phyloP scores from a whole-genome alignment of 495 filamentous ascomycete genomes.

The Margaritispora aquatica region DNA sequence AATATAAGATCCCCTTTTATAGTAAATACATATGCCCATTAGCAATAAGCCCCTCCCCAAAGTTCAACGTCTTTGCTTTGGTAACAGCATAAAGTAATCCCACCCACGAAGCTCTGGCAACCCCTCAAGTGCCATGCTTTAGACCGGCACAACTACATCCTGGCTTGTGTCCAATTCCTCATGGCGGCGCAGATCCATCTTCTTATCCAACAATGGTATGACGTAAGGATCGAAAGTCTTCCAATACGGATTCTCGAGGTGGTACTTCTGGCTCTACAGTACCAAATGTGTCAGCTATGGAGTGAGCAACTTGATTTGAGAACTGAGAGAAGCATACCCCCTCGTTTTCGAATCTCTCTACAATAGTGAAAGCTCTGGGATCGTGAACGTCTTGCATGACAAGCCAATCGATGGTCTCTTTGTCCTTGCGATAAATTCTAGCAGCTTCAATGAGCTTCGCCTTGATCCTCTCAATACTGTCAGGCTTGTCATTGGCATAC shows the following conservation, averaged over 20 bases:
- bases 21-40: no score
- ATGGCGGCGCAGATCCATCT: slow-evolving; percentile 58
- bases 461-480: slow-evolving; percentile 55
- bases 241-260: slow-evolving; percentile 61
- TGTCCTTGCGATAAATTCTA: slow-evolving; percentile 57
- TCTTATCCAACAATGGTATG: slow-evolving; percentile 52
- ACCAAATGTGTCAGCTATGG: not conserved
- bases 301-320: not conserved
- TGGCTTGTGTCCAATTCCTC: slow-evolving; percentile 48
- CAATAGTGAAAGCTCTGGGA: slow-evolving; percentile 59
- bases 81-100: no score
- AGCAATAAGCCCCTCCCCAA: no score
- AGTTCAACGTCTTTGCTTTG: no score
- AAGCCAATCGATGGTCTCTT: slow-evolving; percentile 61
- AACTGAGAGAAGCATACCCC: slow-evolving; percentile 25
- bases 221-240: slow-evolving; percentile 65
- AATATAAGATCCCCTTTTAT: no score
- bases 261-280: slow-evolving; percentile 49
- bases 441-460: slow-evolving; percentile 62
- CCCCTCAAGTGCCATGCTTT: not conserved
- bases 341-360: slow-evolving; percentile 60
- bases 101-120: no score
- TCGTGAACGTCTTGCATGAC: slow-evolving; percentile 62
- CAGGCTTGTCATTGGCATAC: slow-evolving; percentile 54
- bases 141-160: slow-evolving; percentile 32